Conservation (phyloP, 345 rosid genomes). For the Hypericum androsaemum region DNA sequence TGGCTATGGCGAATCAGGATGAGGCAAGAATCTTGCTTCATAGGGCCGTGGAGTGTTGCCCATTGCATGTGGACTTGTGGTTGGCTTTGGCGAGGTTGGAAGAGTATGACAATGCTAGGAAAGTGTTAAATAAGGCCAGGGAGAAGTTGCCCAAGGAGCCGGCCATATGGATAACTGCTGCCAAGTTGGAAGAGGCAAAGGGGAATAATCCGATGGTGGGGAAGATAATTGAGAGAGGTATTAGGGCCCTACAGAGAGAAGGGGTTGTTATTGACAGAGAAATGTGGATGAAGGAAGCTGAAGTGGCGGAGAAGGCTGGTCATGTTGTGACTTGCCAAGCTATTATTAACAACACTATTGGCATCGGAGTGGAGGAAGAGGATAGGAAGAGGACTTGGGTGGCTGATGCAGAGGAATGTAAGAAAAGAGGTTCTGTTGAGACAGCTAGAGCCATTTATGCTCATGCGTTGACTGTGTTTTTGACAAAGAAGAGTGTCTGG, state of each 20-base stretch:
- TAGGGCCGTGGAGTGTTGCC: constrained; percentile 93
- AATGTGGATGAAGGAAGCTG: constrained; percentile 92
- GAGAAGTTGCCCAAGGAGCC: constrained; percentile 71
- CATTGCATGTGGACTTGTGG: constrained; percentile 83
- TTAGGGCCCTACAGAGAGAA: constrained; percentile 75
- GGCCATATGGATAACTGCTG: constrained; percentile 87
- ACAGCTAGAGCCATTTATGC: constrained; percentile 87
- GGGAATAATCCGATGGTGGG: constrained; percentile 69
- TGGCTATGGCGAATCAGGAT: constrained; percentile 66
- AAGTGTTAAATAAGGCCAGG: constrained; percentile 69
- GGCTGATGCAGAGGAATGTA: constrained; percentile 97
- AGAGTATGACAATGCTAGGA: constrained; percentile 65
- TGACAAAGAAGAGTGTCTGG: constrained; percentile 96
- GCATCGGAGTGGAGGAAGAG: constrained; percentile 88
- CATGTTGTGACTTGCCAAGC: constrained; percentile 81
- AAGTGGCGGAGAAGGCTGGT: constrained; percentile 80
- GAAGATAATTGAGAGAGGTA: constrained; percentile 86
- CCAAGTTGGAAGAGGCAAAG: constrained; percentile 92
- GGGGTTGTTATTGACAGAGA: constrained; percentile 81
- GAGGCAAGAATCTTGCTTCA: constrained; percentile 71
- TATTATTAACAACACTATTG: constrained; percentile 60
- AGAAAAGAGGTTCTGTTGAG: constrained; percentile 81
- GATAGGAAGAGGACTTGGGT: constrained; percentile 98
- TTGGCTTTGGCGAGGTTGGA: constrained; percentile 79
- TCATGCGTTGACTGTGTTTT: constrained; percentile 72